Conservation (phyloP, 2,329 filamentous ascomycete species). For the Orbilia ellipsospora region DNA sequence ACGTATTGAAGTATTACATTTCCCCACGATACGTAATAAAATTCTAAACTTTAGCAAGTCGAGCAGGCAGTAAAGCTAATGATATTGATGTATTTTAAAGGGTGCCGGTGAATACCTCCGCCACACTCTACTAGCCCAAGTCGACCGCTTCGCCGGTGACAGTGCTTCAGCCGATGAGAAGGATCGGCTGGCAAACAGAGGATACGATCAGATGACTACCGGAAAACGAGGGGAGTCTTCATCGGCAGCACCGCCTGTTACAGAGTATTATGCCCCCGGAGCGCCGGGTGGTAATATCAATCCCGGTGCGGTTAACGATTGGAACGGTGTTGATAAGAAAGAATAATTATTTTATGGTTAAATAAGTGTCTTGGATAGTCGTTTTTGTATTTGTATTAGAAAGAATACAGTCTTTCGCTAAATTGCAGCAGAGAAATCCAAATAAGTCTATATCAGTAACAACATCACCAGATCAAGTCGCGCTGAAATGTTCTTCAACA, state of each 20-base stretch:
- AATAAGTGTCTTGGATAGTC: no score
- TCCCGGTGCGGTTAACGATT: no score
- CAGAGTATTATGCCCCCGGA: constrained; percentile 18
- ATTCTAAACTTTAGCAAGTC: neutral
- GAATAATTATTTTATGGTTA: no score
- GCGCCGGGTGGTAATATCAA: neutral
- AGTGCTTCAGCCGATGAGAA: constrained; percentile 34
- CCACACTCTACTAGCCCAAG: constrained; percentile 24
- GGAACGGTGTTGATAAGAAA: no score
- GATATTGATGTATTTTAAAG: constrained; percentile 4
- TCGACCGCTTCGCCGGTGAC: constrained; percentile 40
- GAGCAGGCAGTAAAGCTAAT: neutral
- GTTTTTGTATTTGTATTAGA: no score
- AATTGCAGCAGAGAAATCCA: no score
- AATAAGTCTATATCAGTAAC: no score
- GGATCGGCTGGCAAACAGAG: constrained; percentile 26
- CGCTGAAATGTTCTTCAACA: constrained; percentile 28
- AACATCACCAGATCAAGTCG: neutral
- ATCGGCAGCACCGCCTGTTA: neutral
- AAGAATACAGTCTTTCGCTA: no score
- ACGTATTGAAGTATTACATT: constrained; percentile 15
- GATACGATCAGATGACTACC: constrained; percentile 37
- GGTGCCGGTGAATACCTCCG: constrained; percentile 47
- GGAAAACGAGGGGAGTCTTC: constrained; percentile 9
- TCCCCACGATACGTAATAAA: neutral